Conservation (phyloP, 2,329 filamentous ascomycete genomes). For the Trematosphaeria pertusa region DNA sequence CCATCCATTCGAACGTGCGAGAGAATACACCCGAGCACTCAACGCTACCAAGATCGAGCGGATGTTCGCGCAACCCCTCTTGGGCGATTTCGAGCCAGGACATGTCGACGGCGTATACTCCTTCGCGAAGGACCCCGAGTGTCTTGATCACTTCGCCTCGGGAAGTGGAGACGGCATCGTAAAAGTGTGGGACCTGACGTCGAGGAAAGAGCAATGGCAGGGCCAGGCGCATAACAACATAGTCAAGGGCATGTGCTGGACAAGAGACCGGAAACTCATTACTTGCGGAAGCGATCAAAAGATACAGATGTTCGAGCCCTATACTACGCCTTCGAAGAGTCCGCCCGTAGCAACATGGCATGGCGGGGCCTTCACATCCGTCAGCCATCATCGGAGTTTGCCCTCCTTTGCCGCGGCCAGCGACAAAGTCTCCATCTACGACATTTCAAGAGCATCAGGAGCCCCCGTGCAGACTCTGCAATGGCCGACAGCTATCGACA, state of each 20-base stretch:
- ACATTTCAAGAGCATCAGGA: slow-evolving; percentile 77
- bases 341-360: slow-evolving; percentile 86
- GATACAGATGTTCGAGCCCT: slow-evolving; percentile 91
- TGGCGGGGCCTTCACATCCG: slow-evolving; percentile 81
- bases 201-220: slow-evolving; percentile 76
- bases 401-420: slow-evolving; percentile 83
- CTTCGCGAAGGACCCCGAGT: slow-evolving; percentile 57
- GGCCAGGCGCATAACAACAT: slow-evolving; percentile 89
- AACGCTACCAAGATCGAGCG: slow-evolving; percentile 92
- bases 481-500: slow-evolving; percentile 86
- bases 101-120: slow-evolving; percentile 82
- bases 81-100: slow-evolving; percentile 84
- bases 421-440: slow-evolving; percentile 84
- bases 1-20: slow-evolving; percentile 88
- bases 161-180: slow-evolving; percentile 79
- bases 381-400: slow-evolving; percentile 81
- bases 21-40: slow-evolving; percentile 80
- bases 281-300: slow-evolving; percentile 87
- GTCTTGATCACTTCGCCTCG: slow-evolving; percentile 52
- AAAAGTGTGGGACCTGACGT: slow-evolving; percentile 88
- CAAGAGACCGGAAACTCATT: slow-evolving; percentile 80
- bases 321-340: slow-evolving; percentile 71
- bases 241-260: slow-evolving; percentile 91
- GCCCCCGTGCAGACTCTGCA: slow-evolving; percentile 81
- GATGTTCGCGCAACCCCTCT: slow-evolving; percentile 86